These are phyloP conservation scores for Urochloa ruziziensis DNA, from an alignment of 176 grass and related monocot species.

Conservation along the genomic window DNA sequence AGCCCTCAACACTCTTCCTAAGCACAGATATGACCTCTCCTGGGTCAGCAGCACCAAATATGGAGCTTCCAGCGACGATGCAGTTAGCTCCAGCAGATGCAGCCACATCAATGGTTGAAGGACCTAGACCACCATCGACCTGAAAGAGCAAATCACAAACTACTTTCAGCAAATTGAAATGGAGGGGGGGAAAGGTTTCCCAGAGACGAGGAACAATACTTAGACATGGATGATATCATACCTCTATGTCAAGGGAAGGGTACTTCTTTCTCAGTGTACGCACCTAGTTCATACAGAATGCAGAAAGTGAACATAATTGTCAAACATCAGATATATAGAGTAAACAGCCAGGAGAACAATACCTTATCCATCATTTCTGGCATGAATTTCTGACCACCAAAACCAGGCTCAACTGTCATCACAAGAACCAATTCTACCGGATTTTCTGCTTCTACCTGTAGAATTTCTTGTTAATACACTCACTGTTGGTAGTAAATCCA, in stretches of 20 bases:
- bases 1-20: slow-evolving; percentile 63
- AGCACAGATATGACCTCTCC: slow-evolving; percentile 69
- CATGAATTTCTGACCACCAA: slow-evolving; percentile 98
- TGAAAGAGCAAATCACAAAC: slow-evolving; percentile 16
- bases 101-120: slow-evolving; percentile 75
- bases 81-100: slow-evolving; percentile 86
- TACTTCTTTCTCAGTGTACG: slow-evolving; percentile 81
- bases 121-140: slow-evolving; percentile 93
- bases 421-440: slow-evolving; percentile 92
- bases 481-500: too few species aligned
- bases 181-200: not conserved
- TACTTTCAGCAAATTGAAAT: not conserved
- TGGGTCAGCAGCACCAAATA: slow-evolving; percentile 72
- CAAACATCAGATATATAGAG: not conserved
- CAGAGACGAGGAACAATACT: not conserved
- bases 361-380: slow-evolving; percentile 99
- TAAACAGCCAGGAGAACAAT: not conserved
- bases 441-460: slow-evolving; percentile 87
- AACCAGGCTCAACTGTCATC: slow-evolving; percentile 98
- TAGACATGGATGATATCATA: slow-evolving; percentile 16
- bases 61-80: slow-evolving; percentile 95
- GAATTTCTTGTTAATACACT: not conserved
- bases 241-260: slow-evolving; percentile 93
- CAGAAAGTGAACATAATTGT: slow-evolving; percentile 21
- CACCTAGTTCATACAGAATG: slow-evolving; percentile 49